Evolutionary conservation across 2,329 filamentous ascomycete species (phyloP).

Genomic region (Didymella exigua): DNA sequence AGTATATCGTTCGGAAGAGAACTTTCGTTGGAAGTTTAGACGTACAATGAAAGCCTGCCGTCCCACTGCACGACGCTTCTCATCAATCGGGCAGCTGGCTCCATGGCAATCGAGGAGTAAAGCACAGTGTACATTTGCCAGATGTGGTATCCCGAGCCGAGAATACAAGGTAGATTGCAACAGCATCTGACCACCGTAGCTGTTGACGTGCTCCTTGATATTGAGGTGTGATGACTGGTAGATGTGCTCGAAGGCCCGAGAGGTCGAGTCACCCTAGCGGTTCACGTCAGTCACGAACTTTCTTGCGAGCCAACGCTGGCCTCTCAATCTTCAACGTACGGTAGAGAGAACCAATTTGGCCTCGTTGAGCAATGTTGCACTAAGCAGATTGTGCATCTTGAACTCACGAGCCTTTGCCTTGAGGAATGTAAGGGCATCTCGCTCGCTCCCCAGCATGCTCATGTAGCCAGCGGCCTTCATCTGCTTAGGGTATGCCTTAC

Average conservation of each 20-base stretch:
- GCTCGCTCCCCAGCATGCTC: conserved; percentile 76
- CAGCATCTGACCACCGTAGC: conserved; percentile 75
- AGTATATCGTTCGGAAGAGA: background rate
- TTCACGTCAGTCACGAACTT: background rate
- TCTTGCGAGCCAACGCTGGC: background rate
- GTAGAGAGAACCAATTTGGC: conserved; percentile 78
- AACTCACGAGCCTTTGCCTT: conserved; percentile 85
- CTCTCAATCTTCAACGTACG: conserved; percentile 56
- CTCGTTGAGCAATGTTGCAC: conserved; percentile 82
- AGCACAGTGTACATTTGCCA: conserved; percentile 69
- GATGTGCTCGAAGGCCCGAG: conserved; percentile 74
- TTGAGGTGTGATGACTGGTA: conserved; percentile 83
- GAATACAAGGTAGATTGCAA: conserved; percentile 76
- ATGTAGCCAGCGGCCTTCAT: conserved; percentile 72
- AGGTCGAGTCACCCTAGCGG: conserved; percentile 60
- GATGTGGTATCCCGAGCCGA: conserved; percentile 67
- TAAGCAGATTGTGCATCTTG: conserved; percentile 84
- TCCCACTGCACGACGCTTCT: conserved; percentile 76
- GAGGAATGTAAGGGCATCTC: conserved; percentile 81
- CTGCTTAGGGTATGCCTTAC: conserved; percentile 80
- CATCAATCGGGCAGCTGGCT: conserved; percentile 70
- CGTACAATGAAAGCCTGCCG: conserved; percentile 67
- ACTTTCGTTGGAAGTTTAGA: background rate
- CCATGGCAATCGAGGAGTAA: conserved; percentile 77
- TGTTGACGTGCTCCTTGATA: conserved; percentile 74